Conservation (phyloP, 169 alveolate genomes). For the Cryptosporidium muris region DNA sequence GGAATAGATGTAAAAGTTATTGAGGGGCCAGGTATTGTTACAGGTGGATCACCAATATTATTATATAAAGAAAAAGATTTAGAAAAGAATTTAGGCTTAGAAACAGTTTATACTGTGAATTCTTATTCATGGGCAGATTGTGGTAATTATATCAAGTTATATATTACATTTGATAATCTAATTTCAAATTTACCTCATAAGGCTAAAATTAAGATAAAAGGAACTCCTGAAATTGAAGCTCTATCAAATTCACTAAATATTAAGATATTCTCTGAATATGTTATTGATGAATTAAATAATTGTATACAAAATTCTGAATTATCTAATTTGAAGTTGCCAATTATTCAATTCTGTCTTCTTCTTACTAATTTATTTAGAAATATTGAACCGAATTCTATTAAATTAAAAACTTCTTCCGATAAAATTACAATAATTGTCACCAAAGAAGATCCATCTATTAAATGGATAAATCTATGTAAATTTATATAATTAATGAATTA, state of each 20-base stretch:
- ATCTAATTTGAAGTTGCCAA: too few species aligned
- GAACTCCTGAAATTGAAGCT: conserved; percentile 31
- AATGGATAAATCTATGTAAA: conserved; percentile 40
- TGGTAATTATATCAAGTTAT: conserved; percentile 72
- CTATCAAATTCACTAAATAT: conserved; percentile 14
- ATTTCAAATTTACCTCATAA: not conserved
- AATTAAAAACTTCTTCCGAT: conserved; percentile 38
- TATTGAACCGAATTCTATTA: conserved; percentile 29
- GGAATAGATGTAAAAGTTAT: conserved; percentile 72
- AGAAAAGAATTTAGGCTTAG: not conserved
- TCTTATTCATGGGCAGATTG: conserved; percentile 79
- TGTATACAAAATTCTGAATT: not conserved
- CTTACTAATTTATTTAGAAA: conserved; percentile 40
- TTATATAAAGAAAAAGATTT: conserved; percentile 53
- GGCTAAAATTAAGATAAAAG: conserved; percentile 16
- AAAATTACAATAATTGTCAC: conserved; percentile 33
- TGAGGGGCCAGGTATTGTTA: conserved; percentile 77
- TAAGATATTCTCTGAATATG: not conserved
- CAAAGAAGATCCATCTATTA: conserved; percentile 47
- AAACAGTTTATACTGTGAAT: conserved; percentile 18
- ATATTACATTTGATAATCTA: conserved; percentile 36
- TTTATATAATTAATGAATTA: conserved; percentile 6
- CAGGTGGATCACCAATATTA: conserved; percentile 77
- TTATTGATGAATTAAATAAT: not conserved
- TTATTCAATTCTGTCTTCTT: conserved; percentile 1